Conservation (phyloP, 495 filamentous ascomycete species). For the Eremomyces bilateralis region DNA sequence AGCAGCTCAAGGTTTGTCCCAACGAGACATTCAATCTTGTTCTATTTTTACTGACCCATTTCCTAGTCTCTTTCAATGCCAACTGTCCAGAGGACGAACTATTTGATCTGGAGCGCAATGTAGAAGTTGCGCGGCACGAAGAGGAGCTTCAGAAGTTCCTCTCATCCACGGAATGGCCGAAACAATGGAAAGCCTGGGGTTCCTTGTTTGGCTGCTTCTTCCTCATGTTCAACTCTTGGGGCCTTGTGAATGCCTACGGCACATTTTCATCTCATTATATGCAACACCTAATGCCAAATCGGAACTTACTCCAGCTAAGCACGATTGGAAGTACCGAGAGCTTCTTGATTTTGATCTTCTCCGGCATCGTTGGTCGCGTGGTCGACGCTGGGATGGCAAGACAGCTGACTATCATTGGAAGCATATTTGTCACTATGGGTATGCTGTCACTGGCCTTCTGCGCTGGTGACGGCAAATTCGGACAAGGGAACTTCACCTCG, state of each 20-base stretch:
- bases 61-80: no score
- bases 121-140: no score
- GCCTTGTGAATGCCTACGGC: constrained; percentile 21
- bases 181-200: constrained; percentile 17
- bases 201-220: constrained; percentile 21
- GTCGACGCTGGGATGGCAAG: constrained; percentile 20
- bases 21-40: no score
- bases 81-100: no score
- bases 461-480: constrained; percentile 5
- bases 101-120: no score
- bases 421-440: constrained; percentile 15
- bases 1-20: no score
- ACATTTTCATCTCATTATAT: constrained; percentile 22
- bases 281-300: constrained; percentile 13
- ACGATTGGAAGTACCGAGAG: constrained; percentile 21
- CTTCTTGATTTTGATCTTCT: constrained; percentile 19
- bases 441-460: constrained; percentile 18
- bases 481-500: constrained; percentile 13
- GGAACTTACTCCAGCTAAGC: constrained; percentile 16
- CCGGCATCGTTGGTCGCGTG: constrained; percentile 18
- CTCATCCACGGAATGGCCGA: constrained; percentile 22
- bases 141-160: no score
- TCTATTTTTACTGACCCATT: no score
- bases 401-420: constrained; percentile 14
- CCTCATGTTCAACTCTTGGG: constrained; percentile 26